A percentile compares a stretch with the other conserved stretches of the same genome.
Conservation (phyloP, 345 rosid genomes). For the Gossypium arboreum region DNA sequence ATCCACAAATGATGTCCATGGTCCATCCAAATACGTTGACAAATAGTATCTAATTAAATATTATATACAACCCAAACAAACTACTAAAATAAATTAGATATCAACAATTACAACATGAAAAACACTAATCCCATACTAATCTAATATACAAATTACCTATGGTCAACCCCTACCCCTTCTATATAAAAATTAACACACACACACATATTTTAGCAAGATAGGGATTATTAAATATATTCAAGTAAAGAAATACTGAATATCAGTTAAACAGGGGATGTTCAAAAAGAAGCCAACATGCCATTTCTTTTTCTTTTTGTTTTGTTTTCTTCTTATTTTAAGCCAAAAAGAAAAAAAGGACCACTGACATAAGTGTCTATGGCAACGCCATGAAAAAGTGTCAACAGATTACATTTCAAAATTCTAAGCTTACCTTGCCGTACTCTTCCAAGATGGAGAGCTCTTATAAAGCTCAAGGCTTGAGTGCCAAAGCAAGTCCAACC, state of each 20-base stretch:
- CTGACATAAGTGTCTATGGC: constrained; percentile 12
- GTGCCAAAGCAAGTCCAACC: constrained; percentile 81
- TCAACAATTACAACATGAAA: too few relatives aligned
- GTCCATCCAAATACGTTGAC: too few relatives aligned
- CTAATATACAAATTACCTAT: too few relatives aligned
- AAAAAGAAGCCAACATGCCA: constrained; percentile 5
- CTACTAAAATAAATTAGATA: too few relatives aligned
- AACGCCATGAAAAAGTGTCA: constrained; percentile 20
- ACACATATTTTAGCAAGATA: too few relatives aligned
- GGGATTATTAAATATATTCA: background rate
- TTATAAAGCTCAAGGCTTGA: constrained; percentile 52
- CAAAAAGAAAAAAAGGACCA: constrained; percentile 4
- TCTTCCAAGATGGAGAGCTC: background rate
- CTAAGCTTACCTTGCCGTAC: constrained; percentile 3
- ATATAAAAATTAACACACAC: too few relatives aligned
- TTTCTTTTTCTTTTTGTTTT: background rate
- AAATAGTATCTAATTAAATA: too few relatives aligned
- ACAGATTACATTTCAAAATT: constrained; percentile 20
- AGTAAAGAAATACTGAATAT: constrained; percentile 13
- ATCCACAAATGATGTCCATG: too few relatives aligned
- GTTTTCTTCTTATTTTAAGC: constrained; percentile 26
- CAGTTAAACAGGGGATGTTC: constrained; percentile 12
- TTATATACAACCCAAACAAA: too few relatives aligned
- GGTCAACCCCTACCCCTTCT: too few relatives aligned
- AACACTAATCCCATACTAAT: too few relatives aligned